Evolutionary conservation across 306 rosid genomes (phyloP), one percentile per base, ranked within the genome.

Genomic region (peach (Prunus persica)): DNA sequence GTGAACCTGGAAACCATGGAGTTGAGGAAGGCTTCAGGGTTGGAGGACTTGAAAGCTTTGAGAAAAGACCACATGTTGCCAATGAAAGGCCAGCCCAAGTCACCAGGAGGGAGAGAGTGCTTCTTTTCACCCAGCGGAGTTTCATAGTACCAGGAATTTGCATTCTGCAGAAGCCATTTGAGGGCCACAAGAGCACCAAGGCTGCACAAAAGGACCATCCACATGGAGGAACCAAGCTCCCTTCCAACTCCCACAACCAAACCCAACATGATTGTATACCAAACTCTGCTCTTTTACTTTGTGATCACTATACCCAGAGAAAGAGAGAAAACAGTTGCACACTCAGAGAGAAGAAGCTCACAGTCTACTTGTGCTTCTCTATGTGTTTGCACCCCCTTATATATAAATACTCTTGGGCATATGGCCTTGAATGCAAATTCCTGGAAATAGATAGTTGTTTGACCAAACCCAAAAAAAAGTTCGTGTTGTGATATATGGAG

Each of bases 41-140:
- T 76, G n/a, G 27, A 18, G 52, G 97, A 88, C 86, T 92, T 94
- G 96, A 94, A 94, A 64, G 98, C 97, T 64, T 65, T 32, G 50
- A 92, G 96, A 78, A 94, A 94, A 82, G 96, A 78, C 98, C 95
- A 94, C 98, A 94, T 94, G 64, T 92, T 94, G 57, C 98, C 98
- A 45, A 94, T 83, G 91, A 90, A 85, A 70, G 97, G 98, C 93
- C 87, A 89, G 0, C 98, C 98, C 82, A 91, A 69, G 78, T 94
- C 93, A 34, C 98, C 98, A 0, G 98, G 98, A 9, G 98, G 98
- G 12, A 94, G 86, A 62, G 78, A 79, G 79, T 77, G 82, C 78
- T 80, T 86, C 79, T 69, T 84, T 12, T 49, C 84, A 28, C 96
- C 93, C 74, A 94, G 67, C 72, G 65, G 75, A 13, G 81, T 82